Evolutionary conservation across 2,329 filamentous ascomycete genomes (phyloP), one percentile per base, ranked within the genome.

Genomic region (Sporothrix globosa): DNA sequence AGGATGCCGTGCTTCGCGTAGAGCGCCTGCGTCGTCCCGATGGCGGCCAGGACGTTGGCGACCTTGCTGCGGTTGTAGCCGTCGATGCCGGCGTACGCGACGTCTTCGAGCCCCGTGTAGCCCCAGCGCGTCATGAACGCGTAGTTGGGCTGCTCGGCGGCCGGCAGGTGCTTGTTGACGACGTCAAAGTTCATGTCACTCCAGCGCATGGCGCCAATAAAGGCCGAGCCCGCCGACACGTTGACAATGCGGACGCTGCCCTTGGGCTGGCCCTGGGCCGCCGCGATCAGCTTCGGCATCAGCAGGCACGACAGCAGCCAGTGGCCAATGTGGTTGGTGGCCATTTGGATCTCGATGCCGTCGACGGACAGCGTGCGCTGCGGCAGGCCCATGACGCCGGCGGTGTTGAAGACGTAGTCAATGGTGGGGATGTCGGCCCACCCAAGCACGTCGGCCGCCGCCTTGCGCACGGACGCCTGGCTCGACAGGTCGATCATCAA

Each of bases 31-130:
- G 82, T 80, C 14, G 84, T 75, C 27, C 76, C 79, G 34, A 81
- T 70, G 1, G 78, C 81, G 70, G 83, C 83, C 61, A 85, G 73
- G 10, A 86, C 82, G 68, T 86, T 84, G 3, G 83, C 83, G 27
- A 83, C 82, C 76, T 87, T 87, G 74, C 81, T 83, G 73, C 85
- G 83, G 4, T 79, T 80, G 72, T 87, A 87, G 2, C 82, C 83
- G 21, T 81, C 74, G 78, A 70, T 77, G 77, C 1, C 73, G 73
- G 7, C 78, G 78, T 6, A 81, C 74, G 30, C 76, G 73, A 66
- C 79, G 79, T n/a, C 81, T 41, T 27, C 14, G 2, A 17, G 5
- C 9, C 66, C 80, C 54, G 81, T 75, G 69, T 84, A 82, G 27
- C 67, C 68, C 58, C 76, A 75, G 17, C 72, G 72, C 5, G 72